These are phyloP conservation scores for Pyronema domesticum DNA, from an alignment of 495 filamentous ascomycete species.

Conservation along the genomic window DNA sequence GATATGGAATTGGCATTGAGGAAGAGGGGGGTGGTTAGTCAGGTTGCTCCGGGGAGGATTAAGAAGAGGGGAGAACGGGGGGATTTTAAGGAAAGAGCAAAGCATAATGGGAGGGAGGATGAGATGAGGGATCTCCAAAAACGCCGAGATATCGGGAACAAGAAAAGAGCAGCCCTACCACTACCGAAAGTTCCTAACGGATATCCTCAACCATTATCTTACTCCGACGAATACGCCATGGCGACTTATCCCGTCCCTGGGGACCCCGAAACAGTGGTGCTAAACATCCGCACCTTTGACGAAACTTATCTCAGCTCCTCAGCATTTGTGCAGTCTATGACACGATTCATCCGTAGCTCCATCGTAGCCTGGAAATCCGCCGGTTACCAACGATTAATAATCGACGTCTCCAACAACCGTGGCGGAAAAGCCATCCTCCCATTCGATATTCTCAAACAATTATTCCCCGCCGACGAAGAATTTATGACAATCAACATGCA, in stretches of 20 bases:
- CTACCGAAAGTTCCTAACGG: background rate
- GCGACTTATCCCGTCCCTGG: conserved; percentile 7
- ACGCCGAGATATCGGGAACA: too few relatives aligned
- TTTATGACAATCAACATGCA: conserved; percentile 14
- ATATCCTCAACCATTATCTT: background rate
- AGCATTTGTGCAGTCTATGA: background rate
- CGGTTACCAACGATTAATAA: conserved; percentile 13
- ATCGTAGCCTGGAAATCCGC: conserved; percentile 7
- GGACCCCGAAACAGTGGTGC: conserved; percentile 11
- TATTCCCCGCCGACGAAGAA: conserved; percentile 12
- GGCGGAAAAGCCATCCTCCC: conserved; percentile 15
- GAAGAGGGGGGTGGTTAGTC: background rate
- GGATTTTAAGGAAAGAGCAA: too few relatives aligned
- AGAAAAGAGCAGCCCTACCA: too few relatives aligned
- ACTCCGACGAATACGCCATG: conserved; percentile 4
- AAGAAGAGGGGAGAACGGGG: background rate
- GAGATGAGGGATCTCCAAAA: background rate
- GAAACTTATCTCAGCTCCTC: conserved; percentile 4
- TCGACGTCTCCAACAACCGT: conserved; percentile 13
- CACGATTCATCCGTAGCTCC: conserved; percentile 3
- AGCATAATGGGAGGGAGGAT: background rate
- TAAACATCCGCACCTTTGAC: conserved; percentile 8
- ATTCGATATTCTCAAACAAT: conserved; percentile 11
- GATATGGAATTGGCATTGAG: background rate
- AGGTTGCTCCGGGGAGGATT: too few relatives aligned